These are phyloP conservation scores for Starmerella potacharoeniae DNA, from an alignment of 805 yeast species.

Conservation along the genomic window DNA sequence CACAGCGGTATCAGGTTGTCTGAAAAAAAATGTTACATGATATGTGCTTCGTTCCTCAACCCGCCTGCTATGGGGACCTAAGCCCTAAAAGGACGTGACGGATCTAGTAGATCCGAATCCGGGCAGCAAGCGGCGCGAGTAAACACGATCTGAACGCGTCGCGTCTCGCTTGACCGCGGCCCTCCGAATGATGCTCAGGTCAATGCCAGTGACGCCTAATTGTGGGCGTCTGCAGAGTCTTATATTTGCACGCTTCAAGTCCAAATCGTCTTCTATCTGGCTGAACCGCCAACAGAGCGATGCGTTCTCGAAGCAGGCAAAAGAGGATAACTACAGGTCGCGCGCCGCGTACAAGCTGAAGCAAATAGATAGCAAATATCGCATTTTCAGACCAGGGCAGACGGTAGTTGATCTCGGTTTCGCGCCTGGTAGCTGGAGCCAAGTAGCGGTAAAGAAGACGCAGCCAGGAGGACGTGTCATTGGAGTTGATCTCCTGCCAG, in stretches of 20 bases:
- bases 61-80: not conserved
- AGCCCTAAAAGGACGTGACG: not conserved
- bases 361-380: slow-evolving; percentile 58
- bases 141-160: not conserved
- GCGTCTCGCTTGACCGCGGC: not conserved
- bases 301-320: slow-evolving; percentile 55
- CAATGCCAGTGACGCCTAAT: not conserved
- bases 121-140: not conserved
- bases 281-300: slow-evolving; percentile 58
- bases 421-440: slow-evolving; percentile 95
- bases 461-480: slow-evolving; percentile 44
- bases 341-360: slow-evolving; percentile 84
- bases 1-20: not conserved
- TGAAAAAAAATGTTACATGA: too few species aligned
- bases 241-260: not conserved
- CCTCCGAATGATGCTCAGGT: not conserved
- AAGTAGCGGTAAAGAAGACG: slow-evolving; percentile 54
- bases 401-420: slow-evolving; percentile 74
- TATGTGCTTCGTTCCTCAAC: not conserved
- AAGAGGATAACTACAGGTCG: slow-evolving; percentile 50
- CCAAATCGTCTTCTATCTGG: slow-evolving; percentile 57
- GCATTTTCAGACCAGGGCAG: slow-evolving; percentile 43
- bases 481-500: slow-evolving; percentile 74
- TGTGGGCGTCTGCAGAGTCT: not conserved
- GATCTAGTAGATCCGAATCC: too few species aligned